Percentiles rank a stretch among this genome's conserved stretches.
Evolutionary conservation across 805 yeast genomes (phyloP).

Genomic region (Saccharomycopsis guyanensis): DNA sequence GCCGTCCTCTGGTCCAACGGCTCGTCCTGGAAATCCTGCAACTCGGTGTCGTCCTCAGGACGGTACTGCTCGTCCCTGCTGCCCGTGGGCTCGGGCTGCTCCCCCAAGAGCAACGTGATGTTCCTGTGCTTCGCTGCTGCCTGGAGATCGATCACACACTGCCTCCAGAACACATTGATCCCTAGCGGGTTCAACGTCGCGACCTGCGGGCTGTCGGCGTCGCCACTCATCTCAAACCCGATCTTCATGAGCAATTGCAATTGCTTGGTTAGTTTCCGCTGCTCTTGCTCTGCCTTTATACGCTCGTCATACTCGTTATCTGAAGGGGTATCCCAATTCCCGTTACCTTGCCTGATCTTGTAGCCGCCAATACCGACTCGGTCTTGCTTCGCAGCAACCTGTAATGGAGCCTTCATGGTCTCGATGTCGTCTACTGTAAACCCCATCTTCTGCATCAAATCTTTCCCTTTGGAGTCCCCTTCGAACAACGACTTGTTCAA

Average conservation of each 20-base stretch:
- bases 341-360: background rate
- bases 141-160: background rate
- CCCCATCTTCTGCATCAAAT: conserved; percentile 56
- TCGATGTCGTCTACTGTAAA: conserved; percentile 40
- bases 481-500: conserved; percentile 1
- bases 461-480: conserved; percentile 36
- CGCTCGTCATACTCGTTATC: background rate
- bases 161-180: background rate
- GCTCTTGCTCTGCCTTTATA: background rate
- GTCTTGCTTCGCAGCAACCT: background rate
- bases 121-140: background rate
- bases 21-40: background rate
- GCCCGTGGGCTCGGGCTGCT: no score
- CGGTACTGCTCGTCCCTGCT: no score
- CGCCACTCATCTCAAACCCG: conserved; percentile 6
- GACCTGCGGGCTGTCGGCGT: background rate
- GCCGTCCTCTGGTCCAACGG: background rate
- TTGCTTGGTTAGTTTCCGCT: background rate
- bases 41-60: background rate
- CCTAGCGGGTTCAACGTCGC: background rate
- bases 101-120: background rate
- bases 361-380: background rate
- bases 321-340: background rate
- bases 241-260: background rate
- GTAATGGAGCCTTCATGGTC: conserved; percentile 27